Percentiles rank a stretch among this genome's conserved stretches.
Conservation (phyloP, 2,329 filamentous ascomycete species). For the Epichloe baconii region DNA sequence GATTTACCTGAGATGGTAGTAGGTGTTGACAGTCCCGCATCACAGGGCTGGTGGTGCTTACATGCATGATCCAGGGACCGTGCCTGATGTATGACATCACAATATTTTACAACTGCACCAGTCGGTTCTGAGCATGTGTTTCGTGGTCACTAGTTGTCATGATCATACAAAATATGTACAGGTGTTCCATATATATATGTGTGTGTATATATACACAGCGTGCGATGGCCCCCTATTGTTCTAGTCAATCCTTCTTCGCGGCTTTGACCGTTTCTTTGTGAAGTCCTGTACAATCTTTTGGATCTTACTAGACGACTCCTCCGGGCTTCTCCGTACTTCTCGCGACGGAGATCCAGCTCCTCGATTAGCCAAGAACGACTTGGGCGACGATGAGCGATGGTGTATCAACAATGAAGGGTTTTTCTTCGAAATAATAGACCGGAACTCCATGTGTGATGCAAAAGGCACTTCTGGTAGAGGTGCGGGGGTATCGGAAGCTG, state of each 20-base stretch:
- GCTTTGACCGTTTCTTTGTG: slow-evolving; percentile 26
- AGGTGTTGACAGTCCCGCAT: not conserved
- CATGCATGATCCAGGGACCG: not conserved
- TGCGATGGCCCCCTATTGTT: slow-evolving; percentile 13
- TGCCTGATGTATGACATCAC: not conserved
- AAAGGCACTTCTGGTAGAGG: slow-evolving; percentile 24
- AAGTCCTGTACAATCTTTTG: slow-evolving; percentile 32
- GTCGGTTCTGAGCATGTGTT: not conserved
- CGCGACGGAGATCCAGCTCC: slow-evolving; percentile 11
- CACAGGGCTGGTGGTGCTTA: no score
- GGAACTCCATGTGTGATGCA: slow-evolving; percentile 25
- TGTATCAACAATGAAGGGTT: slow-evolving; percentile 19
- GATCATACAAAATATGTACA: slow-evolving; percentile 25
- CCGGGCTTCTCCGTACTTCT: slow-evolving; percentile 31
- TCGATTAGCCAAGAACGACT: slow-evolving; percentile 18
- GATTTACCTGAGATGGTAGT: not conserved
- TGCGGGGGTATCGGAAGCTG: slow-evolving; percentile 31
- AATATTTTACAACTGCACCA: not conserved
- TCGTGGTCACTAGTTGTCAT: slow-evolving; percentile 14
- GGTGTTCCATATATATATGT: slow-evolving; percentile 22
- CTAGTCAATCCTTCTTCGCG: slow-evolving; percentile 29
- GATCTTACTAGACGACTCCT: slow-evolving; percentile 32
- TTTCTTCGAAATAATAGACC: slow-evolving; percentile 18
- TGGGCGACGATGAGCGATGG: slow-evolving; percentile 23
- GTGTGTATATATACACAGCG: slow-evolving; percentile 27